phyloP scores from a whole-genome alignment of 306 rosid species.

The Quercus agrifolia region DNA sequence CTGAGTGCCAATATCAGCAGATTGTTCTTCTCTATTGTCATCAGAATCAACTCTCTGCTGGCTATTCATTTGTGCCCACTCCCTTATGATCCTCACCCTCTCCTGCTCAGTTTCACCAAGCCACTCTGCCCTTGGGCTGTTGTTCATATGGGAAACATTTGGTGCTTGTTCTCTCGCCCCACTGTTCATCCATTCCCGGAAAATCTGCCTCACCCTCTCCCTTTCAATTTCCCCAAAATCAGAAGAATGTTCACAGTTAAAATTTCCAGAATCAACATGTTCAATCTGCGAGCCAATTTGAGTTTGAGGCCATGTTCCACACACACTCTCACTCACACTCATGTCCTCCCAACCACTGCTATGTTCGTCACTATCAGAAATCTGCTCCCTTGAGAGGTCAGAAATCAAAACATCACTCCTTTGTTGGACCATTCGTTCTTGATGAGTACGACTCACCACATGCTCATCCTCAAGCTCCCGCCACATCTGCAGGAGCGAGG shows the following conservation, averaged over 20 bases:
- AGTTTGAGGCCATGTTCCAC: constrained; percentile 66
- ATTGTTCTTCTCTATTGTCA: constrained; percentile 61
- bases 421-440: constrained; percentile 51
- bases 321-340: constrained; percentile 59
- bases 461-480: constrained; percentile 87
- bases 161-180: constrained; percentile 54
- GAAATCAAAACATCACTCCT: constrained; percentile 43
- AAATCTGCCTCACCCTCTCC: constrained; percentile 88
- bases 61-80: constrained; percentile 78
- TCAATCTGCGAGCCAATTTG: constrained; percentile 64
- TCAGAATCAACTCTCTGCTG: constrained; percentile 58
- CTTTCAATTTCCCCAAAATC: constrained; percentile 78
- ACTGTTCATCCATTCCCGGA: constrained; percentile 84
- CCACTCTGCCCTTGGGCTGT: constrained; percentile 59
- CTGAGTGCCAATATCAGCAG: constrained; percentile 55
- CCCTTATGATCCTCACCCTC: constrained; percentile 79
- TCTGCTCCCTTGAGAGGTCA: constrained; percentile 36
- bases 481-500: constrained; percentile 76
- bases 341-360: constrained; percentile 42
- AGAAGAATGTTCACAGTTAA: constrained; percentile 53
- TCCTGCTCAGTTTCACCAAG: constrained; percentile 89
- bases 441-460: constrained; percentile 53
- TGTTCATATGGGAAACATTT: constrained; percentile 42
- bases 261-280: constrained; percentile 52
- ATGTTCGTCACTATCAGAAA: constrained; percentile 32